phyloP scores from a whole-genome alignment of 148 eudicot species.

The Chenopodium formosanum region DNA sequence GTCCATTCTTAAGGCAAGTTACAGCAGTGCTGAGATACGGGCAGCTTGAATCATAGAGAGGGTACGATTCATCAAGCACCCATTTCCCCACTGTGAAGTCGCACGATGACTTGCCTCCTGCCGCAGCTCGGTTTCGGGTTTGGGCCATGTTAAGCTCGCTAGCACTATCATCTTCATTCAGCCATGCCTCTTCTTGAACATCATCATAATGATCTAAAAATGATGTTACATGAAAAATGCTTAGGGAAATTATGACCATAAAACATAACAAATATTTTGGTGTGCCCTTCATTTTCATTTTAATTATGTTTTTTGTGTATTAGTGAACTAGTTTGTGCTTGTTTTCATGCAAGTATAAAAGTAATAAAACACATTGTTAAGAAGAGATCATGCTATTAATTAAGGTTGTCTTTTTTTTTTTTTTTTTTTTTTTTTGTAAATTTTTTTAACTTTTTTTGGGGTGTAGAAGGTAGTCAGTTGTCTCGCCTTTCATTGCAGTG shows the following conservation, averaged over 20 bases:
- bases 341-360: too few relatives aligned
- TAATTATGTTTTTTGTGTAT: not conserved
- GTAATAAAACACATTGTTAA: not conserved
- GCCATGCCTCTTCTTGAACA: slow-evolving; percentile 43
- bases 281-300: not conserved
- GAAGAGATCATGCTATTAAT: not conserved
- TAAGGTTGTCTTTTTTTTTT: not conserved
- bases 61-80: slow-evolving; percentile 76
- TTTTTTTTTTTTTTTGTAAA: too few relatives aligned
- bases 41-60: slow-evolving; percentile 69
- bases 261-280: not conserved
- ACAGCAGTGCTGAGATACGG: slow-evolving; percentile 71
- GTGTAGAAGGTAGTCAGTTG: not conserved
- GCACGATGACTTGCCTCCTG: slow-evolving; percentile 31
- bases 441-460: not conserved
- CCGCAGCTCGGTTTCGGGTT: slow-evolving; percentile 29
- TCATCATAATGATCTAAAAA: slow-evolving; percentile 1
- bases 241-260: not conserved
- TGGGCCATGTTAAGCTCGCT: slow-evolving; percentile 38
- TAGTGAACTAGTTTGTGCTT: not conserved
- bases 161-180: slow-evolving; percentile 42
- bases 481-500: slow-evolving; percentile 18
- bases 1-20: slow-evolving; percentile 65
- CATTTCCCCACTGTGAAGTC: slow-evolving; percentile 67
- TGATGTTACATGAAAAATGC: slow-evolving; percentile 4